Evolutionary conservation across 257 asterid species (phyloP).

Genomic region (Vinca minor): DNA sequence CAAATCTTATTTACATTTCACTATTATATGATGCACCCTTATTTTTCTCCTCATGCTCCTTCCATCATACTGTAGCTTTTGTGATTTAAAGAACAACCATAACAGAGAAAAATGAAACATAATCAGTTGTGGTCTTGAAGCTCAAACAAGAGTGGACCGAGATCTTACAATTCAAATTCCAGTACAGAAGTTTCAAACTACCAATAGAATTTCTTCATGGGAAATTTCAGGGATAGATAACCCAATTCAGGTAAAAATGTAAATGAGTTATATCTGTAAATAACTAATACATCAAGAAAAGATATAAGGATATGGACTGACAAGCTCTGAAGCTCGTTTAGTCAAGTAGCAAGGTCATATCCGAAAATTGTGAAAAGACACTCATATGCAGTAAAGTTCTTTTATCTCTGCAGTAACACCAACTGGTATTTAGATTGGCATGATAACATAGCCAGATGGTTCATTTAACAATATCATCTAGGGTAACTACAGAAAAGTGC

Average conservation of each 20-base stretch:
- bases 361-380: neutral
- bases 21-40: neutral
- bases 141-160: neutral
- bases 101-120: neutral
- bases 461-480: neutral
- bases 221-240: constrained; percentile 1
- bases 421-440: too few relatives aligned
- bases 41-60: neutral
- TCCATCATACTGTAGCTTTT: neutral
- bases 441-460: neutral
- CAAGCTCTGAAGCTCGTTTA: neutral
- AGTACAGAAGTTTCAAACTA: neutral
- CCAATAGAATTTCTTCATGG: neutral
- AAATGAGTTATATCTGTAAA: too few relatives aligned
- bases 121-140: neutral
- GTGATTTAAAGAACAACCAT: constrained; percentile 1
- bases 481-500: neutral
- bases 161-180: neutral
- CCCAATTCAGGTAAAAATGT: neutral
- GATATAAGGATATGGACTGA: neutral
- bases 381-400: neutral
- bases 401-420: too few relatives aligned
- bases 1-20: neutral
- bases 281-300: neutral
- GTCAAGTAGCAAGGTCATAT: too few relatives aligned